Conservation (phyloP, 306 rosid genomes). For the Carpinus viminea region DNA sequence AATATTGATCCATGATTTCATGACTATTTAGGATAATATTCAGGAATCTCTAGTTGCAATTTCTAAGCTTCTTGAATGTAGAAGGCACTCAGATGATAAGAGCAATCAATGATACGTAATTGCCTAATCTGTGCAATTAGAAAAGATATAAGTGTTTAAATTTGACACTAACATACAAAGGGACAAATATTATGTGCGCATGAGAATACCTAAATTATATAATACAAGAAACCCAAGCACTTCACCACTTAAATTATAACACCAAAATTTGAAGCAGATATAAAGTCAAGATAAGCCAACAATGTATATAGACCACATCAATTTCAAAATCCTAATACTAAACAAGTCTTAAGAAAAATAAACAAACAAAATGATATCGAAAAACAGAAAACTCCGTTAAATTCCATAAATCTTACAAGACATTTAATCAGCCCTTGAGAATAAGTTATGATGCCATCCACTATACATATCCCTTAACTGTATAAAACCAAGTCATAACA, state of each 20-base stretch:
- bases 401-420: not conserved
- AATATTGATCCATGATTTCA: not conserved
- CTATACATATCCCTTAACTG: not conserved
- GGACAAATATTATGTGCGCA: not conserved
- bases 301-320: not conserved
- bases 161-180: not conserved
- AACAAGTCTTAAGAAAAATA: not conserved
- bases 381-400: not conserved
- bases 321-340: not conserved
- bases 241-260: not conserved
- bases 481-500: not conserved
- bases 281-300: not conserved
- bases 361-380: not conserved
- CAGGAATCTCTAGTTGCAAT: not conserved
- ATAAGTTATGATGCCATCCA: not conserved
- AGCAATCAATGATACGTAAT: not conserved
- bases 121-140: not conserved
- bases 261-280: not conserved
- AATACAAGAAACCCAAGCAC: not conserved
- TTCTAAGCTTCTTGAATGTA: not conserved
- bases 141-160: not conserved
- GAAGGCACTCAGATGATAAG: not conserved
- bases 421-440: not conserved
- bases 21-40: not conserved
- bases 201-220: conserved; percentile 1